These are phyloP conservation scores for Pythium myriotylum DNA, from an alignment of 352 stramenopile species.

Conservation along the genomic window DNA sequence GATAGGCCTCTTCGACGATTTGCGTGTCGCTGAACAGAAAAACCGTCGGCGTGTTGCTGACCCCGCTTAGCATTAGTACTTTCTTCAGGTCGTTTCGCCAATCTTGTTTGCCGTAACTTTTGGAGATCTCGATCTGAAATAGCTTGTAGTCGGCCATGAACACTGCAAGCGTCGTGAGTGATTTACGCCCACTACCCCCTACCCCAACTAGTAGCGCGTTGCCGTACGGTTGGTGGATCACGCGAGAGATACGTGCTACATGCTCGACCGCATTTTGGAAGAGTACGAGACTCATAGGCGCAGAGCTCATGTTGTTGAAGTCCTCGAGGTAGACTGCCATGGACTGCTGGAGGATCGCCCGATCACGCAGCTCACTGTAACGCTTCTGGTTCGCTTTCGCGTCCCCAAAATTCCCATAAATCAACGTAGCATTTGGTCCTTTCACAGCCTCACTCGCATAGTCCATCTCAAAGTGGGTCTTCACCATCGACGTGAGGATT, in stretches of 20 bases:
- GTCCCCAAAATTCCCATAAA: conserved; percentile 92
- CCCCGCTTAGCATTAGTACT: conserved; percentile 72
- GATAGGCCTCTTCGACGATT: conserved; percentile 91
- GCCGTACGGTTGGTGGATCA: conserved; percentile 93
- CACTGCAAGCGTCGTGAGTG: conserved; percentile 91
- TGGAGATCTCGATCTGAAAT: conserved; percentile 96
- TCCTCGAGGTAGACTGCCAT: conserved; percentile 95
- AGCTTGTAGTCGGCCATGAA: conserved; percentile 95
- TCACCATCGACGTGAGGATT: conserved; percentile 67
- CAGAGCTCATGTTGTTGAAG: conserved; percentile 95
- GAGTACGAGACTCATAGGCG: conserved; percentile 94
- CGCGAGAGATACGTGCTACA: conserved; percentile 90
- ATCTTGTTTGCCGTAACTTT: conserved; percentile 91
- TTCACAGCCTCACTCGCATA: conserved; percentile 63
- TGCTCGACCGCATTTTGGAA: conserved; percentile 96
- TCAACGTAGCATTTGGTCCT: conserved; percentile 66
- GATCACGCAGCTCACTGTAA: conserved; percentile 91
- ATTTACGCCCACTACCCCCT: conserved; percentile 91
- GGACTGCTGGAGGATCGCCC: conserved; percentile 66
- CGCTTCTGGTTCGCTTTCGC: conserved; percentile 62
- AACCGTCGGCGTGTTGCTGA: conserved; percentile 88
- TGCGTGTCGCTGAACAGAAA: conserved; percentile 95
- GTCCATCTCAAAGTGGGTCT: conserved; percentile 78
- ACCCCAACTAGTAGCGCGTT: conserved; percentile 95
- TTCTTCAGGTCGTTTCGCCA: conserved; percentile 95